These are phyloP conservation scores for Smallanthus sonchifolius DNA, from an alignment of 129 eudicot species.

Conservation along the genomic window DNA sequence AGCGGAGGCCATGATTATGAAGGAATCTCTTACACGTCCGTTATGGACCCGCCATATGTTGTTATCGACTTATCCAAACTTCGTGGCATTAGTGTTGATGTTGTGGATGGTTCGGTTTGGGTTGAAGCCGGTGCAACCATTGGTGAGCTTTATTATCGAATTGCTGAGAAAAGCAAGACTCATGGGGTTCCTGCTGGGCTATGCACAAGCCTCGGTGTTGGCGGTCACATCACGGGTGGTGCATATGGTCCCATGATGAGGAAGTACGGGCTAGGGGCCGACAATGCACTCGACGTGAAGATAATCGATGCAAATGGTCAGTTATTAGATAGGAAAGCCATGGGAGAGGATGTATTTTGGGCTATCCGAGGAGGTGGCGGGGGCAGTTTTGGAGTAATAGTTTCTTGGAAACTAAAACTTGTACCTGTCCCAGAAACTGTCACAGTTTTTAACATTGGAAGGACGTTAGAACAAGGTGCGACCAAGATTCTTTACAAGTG, in stretches of 20 bases:
- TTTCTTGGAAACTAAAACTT: conserved; percentile 28
- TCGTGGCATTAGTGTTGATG: conserved; percentile 14
- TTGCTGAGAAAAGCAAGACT: conserved; percentile 24
- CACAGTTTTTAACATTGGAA: conserved; percentile 16
- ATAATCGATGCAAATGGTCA: conserved; percentile 17
- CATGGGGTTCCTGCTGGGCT: conserved; percentile 21
- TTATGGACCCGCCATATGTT: conserved; percentile 22
- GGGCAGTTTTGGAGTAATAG: conserved; percentile 17
- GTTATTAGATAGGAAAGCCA: conserved; percentile 15
- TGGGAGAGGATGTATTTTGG: conserved; percentile 28
- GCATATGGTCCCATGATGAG: conserved; percentile 28
- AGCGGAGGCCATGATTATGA: conserved; percentile 26
- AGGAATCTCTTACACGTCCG: conserved; percentile 16
- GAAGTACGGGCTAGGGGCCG: conserved; percentile 19
- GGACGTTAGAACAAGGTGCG: conserved; percentile 26
- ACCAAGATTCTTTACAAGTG: conserved; percentile 26
- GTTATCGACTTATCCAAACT: conserved; percentile 16
- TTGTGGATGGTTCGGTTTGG: conserved; percentile 21
- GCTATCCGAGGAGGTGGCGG: conserved; percentile 25
- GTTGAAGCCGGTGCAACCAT: conserved; percentile 28
- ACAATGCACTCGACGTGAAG: conserved; percentile 23
- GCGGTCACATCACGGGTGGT: conserved; percentile 27
- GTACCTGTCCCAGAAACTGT: conserved; percentile 18
- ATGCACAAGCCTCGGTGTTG: conserved; percentile 26
- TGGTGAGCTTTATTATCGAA: conserved; percentile 25